Percentiles rank a stretch among this genome's conserved stretches.
Conservation (phyloP, 2,329 filamentous ascomycete genomes). For the Alternaria brassicae region DNA sequence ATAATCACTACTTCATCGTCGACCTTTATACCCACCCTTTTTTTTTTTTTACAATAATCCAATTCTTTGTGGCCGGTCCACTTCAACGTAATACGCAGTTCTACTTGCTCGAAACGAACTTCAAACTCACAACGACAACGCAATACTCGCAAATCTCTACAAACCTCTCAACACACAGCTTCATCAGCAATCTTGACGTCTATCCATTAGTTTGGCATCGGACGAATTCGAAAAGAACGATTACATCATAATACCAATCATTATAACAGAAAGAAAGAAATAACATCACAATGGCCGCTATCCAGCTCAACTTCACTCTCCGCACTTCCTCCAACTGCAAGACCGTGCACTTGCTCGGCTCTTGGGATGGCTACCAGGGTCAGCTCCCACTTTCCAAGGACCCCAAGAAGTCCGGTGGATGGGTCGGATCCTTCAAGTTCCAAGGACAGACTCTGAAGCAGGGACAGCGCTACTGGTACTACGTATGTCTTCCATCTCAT, state of each 20-base stretch:
- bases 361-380: slow-evolving; percentile 96
- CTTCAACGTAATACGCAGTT: slow-evolving; percentile 53
- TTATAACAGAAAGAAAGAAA: slow-evolving; percentile 32
- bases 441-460: slow-evolving; percentile 84
- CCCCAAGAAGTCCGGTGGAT: slow-evolving; percentile 85
- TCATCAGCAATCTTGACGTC: slow-evolving; percentile 45
- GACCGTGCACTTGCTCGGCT: slow-evolving; percentile 95
- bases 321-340: slow-evolving; percentile 96
- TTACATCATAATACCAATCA: slow-evolving; percentile 34
- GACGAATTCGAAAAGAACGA: slow-evolving; percentile 39
- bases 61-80: slow-evolving; percentile 54
- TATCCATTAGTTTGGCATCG: slow-evolving; percentile 49
- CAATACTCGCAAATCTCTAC: slow-evolving; percentile 42
- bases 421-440: slow-evolving; percentile 97
- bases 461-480: slow-evolving; percentile 98
- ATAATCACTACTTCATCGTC: slow-evolving; percentile 35
- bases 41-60: slow-evolving; percentile 46
- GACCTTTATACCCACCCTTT: slow-evolving; percentile 30
- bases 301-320: slow-evolving; percentile 94
- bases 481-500: slow-evolving; percentile 59
- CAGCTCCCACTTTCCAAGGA: slow-evolving; percentile 96
- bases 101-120: slow-evolving; percentile 57
- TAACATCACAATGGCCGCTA: slow-evolving; percentile 73
- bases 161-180: slow-evolving; percentile 37
- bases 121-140: slow-evolving; percentile 30